Conservation (phyloP, 1,139 yeast genomes). For the Yamadazyma diddensiae region DNA sequence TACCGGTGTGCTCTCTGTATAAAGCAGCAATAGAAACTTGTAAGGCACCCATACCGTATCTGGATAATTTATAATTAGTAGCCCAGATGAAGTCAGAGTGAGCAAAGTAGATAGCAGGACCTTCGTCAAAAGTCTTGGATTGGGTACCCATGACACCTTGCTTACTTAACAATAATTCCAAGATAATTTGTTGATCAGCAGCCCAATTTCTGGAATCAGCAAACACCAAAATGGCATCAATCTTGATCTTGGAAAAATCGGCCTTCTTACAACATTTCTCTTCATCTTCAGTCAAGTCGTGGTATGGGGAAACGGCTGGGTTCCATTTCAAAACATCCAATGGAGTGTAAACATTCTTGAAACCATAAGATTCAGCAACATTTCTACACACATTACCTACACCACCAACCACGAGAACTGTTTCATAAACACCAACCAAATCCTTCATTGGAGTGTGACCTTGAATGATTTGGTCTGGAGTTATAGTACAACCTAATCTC, state of each 20-base stretch:
- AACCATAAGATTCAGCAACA: constrained; percentile 77
- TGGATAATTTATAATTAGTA: constrained; percentile 70
- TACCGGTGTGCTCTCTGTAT: constrained; percentile 77
- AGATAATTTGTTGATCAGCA: constrained; percentile 81
- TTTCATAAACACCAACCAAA: constrained; percentile 59
- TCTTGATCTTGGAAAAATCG: constrained; percentile 61
- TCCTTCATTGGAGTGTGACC: constrained; percentile 91
- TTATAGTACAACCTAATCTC: constrained; percentile 57
- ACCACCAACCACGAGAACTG: constrained; percentile 83
- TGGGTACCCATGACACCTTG: constrained; percentile 81
- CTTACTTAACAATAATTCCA: constrained; percentile 70
- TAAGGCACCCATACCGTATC: constrained; percentile 90
- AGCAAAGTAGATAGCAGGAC: constrained; percentile 80
- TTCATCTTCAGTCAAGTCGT: constrained; percentile 72
- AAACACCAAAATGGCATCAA: constrained; percentile 74
- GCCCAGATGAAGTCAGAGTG: constrained; percentile 91
- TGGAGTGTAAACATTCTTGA: constrained; percentile 74
- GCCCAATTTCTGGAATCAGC: constrained; percentile 90
- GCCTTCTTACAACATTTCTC: constrained; percentile 49
- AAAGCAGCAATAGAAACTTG: constrained; percentile 83
- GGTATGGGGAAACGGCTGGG: constrained; percentile 80
- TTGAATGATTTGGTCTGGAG: constrained; percentile 77
- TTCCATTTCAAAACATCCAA: constrained; percentile 80
- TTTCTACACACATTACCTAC: constrained; percentile 77
- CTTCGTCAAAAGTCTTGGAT: constrained; percentile 66